These are phyloP conservation scores for Telfairia occidentalis DNA, from an alignment of 331 rosid genomes.

Conservation along the genomic window DNA sequence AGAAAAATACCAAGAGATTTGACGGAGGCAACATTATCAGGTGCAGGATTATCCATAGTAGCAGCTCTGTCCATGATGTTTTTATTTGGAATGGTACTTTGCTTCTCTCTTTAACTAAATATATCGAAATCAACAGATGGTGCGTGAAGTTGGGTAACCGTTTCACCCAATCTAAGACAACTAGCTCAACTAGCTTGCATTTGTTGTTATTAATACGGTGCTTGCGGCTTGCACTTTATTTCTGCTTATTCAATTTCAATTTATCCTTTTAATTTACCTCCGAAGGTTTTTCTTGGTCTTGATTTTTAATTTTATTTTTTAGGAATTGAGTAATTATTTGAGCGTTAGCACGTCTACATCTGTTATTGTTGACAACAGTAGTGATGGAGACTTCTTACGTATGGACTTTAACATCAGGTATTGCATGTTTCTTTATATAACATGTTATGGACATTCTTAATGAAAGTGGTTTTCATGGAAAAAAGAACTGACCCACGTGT, in stretches of 20 bases:
- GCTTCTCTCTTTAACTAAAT: conserved; percentile 13
- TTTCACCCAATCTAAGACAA: neutral
- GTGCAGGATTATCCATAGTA: conserved; percentile 77
- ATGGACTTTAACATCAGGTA: conserved; percentile 79
- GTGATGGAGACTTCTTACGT: conserved; percentile 73
- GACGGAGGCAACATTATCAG: conserved; percentile 85
- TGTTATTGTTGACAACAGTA: conserved; percentile 71
- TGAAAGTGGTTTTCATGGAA: neutral
- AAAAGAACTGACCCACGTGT: neutral
- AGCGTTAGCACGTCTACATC: conserved; percentile 66
- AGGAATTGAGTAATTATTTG: conserved; percentile 74
- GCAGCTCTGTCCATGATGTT: conserved; percentile 81
- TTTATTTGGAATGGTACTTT: conserved; percentile 90
- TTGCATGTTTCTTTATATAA: neutral
- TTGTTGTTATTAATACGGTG: neutral
- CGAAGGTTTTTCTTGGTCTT: neutral
- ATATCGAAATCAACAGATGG: neutral
- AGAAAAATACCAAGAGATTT: conserved; percentile 96
- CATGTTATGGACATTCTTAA: neutral
- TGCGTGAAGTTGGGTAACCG: neutral
- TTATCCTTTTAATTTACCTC: neutral
- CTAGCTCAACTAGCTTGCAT: neutral
- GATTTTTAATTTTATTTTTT: conserved; percentile 12
- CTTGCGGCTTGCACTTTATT: neutral
- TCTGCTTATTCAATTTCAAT: neutral